These are phyloP conservation scores for Microbotryum saponariae DNA, from an alignment of 1,284 basidiomycete genomes.

Conservation along the genomic window DNA sequence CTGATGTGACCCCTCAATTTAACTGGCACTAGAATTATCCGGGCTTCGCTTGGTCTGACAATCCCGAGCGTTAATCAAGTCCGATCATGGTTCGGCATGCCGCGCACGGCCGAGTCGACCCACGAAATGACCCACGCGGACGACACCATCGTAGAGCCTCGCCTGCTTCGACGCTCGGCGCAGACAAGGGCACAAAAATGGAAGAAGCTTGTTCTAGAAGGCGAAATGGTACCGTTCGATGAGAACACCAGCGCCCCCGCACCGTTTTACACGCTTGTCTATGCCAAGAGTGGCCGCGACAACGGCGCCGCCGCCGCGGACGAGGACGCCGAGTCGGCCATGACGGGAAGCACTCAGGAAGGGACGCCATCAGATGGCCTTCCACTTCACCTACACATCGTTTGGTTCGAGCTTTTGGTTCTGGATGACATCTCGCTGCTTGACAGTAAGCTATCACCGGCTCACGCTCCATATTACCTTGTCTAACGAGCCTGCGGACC, in stretches of 20 bases:
- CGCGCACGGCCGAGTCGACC: conserved; percentile 9
- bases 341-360: conserved; percentile 48
- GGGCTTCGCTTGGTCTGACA: conserved; percentile 53
- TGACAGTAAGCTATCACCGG: conserved; percentile 31
- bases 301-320: background rate
- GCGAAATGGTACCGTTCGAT: conserved; percentile 77
- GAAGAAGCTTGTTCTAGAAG: conserved; percentile 58
- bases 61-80: conserved; percentile 1
- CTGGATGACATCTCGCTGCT: conserved; percentile 57
- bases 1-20: conserved; percentile 12
- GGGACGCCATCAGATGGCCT: conserved; percentile 40
- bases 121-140: background rate
- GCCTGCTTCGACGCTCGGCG: conserved; percentile 2
- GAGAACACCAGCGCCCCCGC: conserved; percentile 46
- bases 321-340: conserved; percentile 1
- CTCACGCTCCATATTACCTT: background rate
- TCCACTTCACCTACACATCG: conserved; percentile 54
- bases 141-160: conserved; percentile 2
- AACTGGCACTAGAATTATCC: conserved; percentile 50
- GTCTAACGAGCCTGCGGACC: background rate
- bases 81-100: background rate
- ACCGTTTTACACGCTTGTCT: conserved; percentile 43
- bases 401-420: conserved; percentile 73
- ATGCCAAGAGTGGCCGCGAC: conserved; percentile 2
- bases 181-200: background rate